A percentile compares a stretch with the other conserved stretches of the same genome.
Evolutionary conservation across 345 rosid species (phyloP).

Genomic region (Erucastrum elatum): DNA sequence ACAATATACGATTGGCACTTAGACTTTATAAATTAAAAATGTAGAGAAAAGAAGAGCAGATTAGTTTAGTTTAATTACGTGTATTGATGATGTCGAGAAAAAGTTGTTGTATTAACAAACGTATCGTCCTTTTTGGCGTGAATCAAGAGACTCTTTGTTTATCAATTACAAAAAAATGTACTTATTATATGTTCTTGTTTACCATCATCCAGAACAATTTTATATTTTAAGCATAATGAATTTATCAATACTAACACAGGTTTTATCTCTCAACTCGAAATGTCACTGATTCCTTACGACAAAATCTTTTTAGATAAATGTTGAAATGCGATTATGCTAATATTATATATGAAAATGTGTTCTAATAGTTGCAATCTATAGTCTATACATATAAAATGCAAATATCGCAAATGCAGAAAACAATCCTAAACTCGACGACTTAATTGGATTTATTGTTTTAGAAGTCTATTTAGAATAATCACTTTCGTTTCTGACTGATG

Average conservation of each 20-base stretch:
- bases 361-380: background rate
- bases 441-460: background rate
- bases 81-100: constrained; percentile 28
- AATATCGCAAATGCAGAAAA: background rate
- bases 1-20: background rate
- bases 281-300: background rate
- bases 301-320: background rate
- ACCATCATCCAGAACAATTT: background rate
- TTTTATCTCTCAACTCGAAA: background rate
- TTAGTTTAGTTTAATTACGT: background rate
- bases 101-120: constrained; percentile 17
- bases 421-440: background rate
- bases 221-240: background rate
- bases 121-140: constrained; percentile 28
- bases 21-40: background rate
- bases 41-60: background rate
- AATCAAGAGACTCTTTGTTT: constrained; percentile 25
- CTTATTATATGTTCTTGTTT: background rate
- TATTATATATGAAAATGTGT: background rate
- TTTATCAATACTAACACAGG: background rate
- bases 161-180: background rate
- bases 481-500: background rate
- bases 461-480: too few relatives aligned
- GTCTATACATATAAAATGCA: background rate
- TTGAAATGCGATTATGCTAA: background rate